These are phyloP conservation scores for Ophiocytium majus DNA, from an alignment of 352 stramenopile genomes.

Conservation along the genomic window DNA sequence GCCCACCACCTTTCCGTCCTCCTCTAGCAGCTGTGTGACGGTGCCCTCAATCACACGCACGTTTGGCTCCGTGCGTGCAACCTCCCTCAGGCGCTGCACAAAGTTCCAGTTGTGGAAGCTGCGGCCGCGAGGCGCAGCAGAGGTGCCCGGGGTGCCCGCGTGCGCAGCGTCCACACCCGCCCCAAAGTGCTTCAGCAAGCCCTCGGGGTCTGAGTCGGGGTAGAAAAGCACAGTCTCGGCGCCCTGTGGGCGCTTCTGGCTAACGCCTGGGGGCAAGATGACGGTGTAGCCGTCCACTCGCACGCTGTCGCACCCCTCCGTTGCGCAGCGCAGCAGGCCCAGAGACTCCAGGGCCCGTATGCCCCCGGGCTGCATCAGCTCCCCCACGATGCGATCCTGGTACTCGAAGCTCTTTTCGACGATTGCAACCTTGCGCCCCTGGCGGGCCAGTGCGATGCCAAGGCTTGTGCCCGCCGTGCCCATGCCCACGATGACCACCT, in stretches of 20 bases:
- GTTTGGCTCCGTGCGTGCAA: constrained; percentile 55
- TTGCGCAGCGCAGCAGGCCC: constrained; percentile 58
- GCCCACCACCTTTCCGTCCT: constrained; percentile 43
- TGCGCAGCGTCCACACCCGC: constrained; percentile 31
- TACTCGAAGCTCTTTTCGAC: constrained; percentile 33
- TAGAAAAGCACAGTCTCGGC: constrained; percentile 56
- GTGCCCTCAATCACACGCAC: constrained; percentile 57
- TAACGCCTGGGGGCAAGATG: constrained; percentile 37
- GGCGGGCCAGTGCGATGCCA: constrained; percentile 34
- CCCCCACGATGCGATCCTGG: constrained; percentile 62
- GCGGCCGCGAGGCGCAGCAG: constrained; percentile 38
- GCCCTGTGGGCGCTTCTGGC: not conserved
- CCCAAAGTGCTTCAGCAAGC: constrained; percentile 53
- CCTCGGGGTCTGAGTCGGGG: constrained; percentile 57
- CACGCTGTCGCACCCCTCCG: constrained; percentile 57
- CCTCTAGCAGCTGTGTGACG: constrained; percentile 52
- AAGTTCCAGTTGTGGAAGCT: constrained; percentile 62
- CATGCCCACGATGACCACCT: constrained; percentile 48
- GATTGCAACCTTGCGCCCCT: constrained; percentile 49
- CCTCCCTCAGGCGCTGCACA: constrained; percentile 57
- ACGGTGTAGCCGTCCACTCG: constrained; percentile 60
- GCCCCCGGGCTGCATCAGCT: constrained; percentile 63
- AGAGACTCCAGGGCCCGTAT: constrained; percentile 59
- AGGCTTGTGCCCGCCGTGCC: constrained; percentile 46
- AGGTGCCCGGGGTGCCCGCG: not conserved